A percentile compares a stretch with the other conserved stretches of the same genome.
phyloP scores from a whole-genome alignment of 495 filamentous ascomycete genomes.

The Penicillium macrosclerotiorum region DNA sequence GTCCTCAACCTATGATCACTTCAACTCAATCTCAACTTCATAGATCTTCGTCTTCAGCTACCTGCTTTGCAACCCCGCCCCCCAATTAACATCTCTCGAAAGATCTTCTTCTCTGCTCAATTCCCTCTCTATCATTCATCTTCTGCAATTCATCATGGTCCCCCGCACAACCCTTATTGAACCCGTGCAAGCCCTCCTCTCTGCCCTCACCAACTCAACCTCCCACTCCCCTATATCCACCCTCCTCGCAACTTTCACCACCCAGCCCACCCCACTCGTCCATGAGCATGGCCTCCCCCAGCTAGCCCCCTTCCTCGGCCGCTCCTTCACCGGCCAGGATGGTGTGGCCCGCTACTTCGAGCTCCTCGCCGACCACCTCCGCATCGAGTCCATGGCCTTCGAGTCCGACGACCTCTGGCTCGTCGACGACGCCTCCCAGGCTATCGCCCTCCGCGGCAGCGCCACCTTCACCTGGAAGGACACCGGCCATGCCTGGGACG shows the following conservation, averaged over 20 bases:
- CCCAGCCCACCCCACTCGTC: slow-evolving; percentile 31
- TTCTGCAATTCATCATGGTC: slow-evolving; percentile 13
- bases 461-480: slow-evolving; percentile 50
- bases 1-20: not conserved
- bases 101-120: not conserved
- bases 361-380: slow-evolving; percentile 36
- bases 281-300: slow-evolving; percentile 60
- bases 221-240: slow-evolving; percentile 51
- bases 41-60: no score
- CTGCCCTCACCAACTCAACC: slow-evolving; percentile 16
- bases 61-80: not conserved
- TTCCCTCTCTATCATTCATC: not conserved
- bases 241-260: slow-evolving; percentile 52
- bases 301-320: slow-evolving; percentile 61
- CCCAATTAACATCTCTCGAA: not conserved
- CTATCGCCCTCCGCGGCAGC: slow-evolving; percentile 48
- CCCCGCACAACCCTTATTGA: slow-evolving; percentile 37
- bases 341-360: slow-evolving; percentile 51
- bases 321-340: slow-evolving; percentile 46
- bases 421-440: slow-evolving; percentile 42
- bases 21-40: not conserved
- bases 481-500: slow-evolving; percentile 56
- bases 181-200: slow-evolving; percentile 44
- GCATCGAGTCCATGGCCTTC: slow-evolving; percentile 51
- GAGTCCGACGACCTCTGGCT: slow-evolving; percentile 44